Evolutionary conservation across 2,329 filamentous ascomycete species (phyloP).

Genomic region (Calonectria honghensis): DNA sequence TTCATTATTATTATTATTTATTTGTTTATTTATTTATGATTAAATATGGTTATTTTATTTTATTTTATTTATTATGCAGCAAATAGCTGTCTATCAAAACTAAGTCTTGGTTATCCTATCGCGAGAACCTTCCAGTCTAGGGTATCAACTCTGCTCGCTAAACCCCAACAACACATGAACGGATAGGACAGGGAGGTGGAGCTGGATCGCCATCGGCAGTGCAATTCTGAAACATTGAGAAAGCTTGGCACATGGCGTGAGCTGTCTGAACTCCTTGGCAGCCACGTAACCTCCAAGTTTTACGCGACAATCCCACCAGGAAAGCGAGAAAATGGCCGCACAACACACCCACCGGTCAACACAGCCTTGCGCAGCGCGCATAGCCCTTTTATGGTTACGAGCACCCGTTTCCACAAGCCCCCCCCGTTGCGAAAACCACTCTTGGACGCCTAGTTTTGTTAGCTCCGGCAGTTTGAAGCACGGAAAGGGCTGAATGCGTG

Average conservation of each 20-base stretch:
- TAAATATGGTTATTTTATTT: no score
- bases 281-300: not conserved
- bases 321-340: not conserved
- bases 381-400: not conserved
- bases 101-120: no score
- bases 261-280: not conserved
- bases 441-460: not conserved
- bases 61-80: no score
- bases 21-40: no score
- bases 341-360: not conserved
- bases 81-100: no score
- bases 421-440: not conserved
- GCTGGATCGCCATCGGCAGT: not conserved
- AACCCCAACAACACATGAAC: not conserved
- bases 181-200: not conserved
- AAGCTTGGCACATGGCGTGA: not conserved
- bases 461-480: slow-evolving; percentile 7
- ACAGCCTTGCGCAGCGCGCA: not conserved
- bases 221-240: slow-evolving; percentile 1
- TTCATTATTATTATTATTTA: no score
- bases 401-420: not conserved
- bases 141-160: not conserved
- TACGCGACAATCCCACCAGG: not conserved
- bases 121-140: not conserved
- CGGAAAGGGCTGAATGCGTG: slow-evolving; percentile 9